Evolutionary conservation across 352 stramenopile genomes (phyloP).

Genomic region (Pythium brachiatum): DNA sequence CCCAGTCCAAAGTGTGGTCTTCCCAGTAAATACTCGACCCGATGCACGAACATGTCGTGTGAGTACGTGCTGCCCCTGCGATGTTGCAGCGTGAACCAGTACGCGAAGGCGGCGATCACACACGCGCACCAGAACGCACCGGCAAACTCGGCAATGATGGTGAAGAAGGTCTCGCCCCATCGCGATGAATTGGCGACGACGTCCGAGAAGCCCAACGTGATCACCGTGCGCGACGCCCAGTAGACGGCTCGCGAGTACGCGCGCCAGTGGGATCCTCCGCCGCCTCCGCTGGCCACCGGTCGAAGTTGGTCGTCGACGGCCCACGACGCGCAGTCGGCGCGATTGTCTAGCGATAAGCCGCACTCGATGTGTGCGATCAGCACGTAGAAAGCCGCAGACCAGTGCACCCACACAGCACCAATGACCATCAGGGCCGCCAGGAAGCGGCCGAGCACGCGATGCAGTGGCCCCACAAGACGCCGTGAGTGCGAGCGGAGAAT

Average conservation of each 20-base stretch:
- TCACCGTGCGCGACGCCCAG: slow-evolving; percentile 29
- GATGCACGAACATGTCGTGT: slow-evolving; percentile 32
- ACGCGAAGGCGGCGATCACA: slow-evolving; percentile 26
- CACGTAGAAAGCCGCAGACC: slow-evolving; percentile 22
- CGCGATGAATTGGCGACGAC: slow-evolving; percentile 18
- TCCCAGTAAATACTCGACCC: slow-evolving; percentile 22
- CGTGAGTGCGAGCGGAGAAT: neutral
- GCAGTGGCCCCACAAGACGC: neutral
- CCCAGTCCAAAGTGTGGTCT: slow-evolving; percentile 16
- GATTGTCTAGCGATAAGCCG: slow-evolving; percentile 5
- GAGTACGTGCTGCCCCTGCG: slow-evolving; percentile 21
- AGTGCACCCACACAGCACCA: slow-evolving; percentile 24
- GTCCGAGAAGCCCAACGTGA: slow-evolving; percentile 33
- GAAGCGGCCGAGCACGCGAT: slow-evolving; percentile 16
- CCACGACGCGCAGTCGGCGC: slow-evolving; percentile 12
- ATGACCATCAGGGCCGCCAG: slow-evolving; percentile 10
- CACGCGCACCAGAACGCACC: slow-evolving; percentile 32
- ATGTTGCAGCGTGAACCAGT: slow-evolving; percentile 29
- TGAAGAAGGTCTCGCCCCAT: slow-evolving; percentile 28
- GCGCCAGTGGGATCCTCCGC: slow-evolving; percentile 19
- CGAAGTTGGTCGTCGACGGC: slow-evolving; percentile 24
- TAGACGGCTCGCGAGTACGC: slow-evolving; percentile 27
- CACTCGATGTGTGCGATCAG: slow-evolving; percentile 25
- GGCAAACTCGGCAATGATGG: slow-evolving; percentile 27
- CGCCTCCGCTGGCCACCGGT: slow-evolving; percentile 10